Conservation (phyloP, 2,329 filamentous ascomycete species). For the Colletotrichum tabaci region DNA sequence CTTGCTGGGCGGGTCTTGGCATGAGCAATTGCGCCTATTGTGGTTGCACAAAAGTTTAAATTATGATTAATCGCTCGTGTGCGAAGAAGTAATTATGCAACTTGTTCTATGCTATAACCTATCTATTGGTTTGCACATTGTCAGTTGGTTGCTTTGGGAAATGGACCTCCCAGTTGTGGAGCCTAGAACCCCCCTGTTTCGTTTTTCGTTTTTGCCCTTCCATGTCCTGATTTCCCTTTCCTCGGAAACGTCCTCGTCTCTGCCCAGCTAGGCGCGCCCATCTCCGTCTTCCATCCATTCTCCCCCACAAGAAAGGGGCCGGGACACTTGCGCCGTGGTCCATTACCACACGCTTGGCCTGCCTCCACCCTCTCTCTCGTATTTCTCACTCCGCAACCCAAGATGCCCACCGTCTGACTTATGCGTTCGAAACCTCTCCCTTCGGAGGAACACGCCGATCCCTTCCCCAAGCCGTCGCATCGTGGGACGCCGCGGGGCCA, state of each 20-base stretch:
- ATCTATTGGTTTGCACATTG: background rate
- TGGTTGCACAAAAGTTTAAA: background rate
- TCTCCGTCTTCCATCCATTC: background rate
- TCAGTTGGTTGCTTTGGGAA: background rate
- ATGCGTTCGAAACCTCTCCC: background rate
- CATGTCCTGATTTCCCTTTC: background rate
- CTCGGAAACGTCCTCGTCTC: background rate
- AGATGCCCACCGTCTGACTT: background rate
- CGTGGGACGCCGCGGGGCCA: background rate
- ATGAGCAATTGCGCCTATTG: background rate
- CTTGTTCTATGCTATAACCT: background rate
- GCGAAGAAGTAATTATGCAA: background rate
- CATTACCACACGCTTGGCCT: background rate
- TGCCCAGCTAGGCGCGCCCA: background rate
- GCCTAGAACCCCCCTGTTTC: slow-evolving; percentile 7
- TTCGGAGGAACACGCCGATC: background rate
- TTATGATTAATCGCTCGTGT: background rate
- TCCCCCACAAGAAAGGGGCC: background rate
- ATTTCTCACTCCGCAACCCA: background rate
- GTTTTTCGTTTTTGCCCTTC: background rate
- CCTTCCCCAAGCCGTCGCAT: background rate
- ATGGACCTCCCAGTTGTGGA: background rate
- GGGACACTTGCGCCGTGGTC: background rate
- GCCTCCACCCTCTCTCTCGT: slow-evolving; percentile 9
- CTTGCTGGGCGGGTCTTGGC: background rate